phyloP scores from a whole-genome alignment of 2,329 filamentous ascomycete species.

The Zasmidium angulare region DNA sequence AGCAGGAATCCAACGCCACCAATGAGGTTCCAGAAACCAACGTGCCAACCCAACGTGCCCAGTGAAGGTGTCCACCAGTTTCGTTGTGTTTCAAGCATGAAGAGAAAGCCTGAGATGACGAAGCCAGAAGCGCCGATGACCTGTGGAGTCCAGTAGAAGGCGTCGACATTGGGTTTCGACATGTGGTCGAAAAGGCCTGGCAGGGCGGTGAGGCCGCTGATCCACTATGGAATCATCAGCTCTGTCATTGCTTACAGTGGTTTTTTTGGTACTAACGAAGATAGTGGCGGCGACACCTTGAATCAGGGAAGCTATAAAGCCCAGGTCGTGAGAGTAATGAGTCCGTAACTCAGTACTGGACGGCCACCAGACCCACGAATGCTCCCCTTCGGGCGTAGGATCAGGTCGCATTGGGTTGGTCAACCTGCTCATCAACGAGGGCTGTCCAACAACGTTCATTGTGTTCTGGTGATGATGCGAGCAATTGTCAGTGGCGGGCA shows the following conservation, averaged over 20 bases:
- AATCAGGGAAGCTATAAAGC: conserved; percentile 28
- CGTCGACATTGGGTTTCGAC: conserved; percentile 12
- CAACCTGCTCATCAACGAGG: not conserved
- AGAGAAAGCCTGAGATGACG: conserved; percentile 82
- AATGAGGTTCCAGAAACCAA: conserved; percentile 29
- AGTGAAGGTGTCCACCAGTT: conserved; percentile 27
- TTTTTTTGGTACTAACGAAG: conserved; percentile 19
- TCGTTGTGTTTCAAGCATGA: conserved; percentile 31
- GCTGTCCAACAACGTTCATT: not conserved
- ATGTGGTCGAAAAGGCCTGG: conserved; percentile 28
- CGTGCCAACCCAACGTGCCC: conserved; percentile 27
- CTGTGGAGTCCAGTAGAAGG: conserved; percentile 29
- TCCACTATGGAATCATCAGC: not conserved
- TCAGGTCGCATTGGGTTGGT: not conserved
- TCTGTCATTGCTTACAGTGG: too few relatives aligned
- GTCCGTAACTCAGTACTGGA: not conserved
- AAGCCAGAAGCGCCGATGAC: conserved; percentile 66
- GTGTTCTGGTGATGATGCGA: not conserved
- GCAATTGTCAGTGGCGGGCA: not conserved
- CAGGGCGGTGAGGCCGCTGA: conserved; percentile 27
- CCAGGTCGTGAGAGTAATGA: conserved; percentile 29
- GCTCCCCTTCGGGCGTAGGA: not conserved
- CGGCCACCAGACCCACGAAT: not conserved
- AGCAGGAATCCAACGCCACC: conserved; percentile 29
- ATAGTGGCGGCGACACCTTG: conserved; percentile 26